Evolutionary conservation across 768 basidiomycete genomes (phyloP).

Genomic region (Crepidotus variabilis): DNA sequence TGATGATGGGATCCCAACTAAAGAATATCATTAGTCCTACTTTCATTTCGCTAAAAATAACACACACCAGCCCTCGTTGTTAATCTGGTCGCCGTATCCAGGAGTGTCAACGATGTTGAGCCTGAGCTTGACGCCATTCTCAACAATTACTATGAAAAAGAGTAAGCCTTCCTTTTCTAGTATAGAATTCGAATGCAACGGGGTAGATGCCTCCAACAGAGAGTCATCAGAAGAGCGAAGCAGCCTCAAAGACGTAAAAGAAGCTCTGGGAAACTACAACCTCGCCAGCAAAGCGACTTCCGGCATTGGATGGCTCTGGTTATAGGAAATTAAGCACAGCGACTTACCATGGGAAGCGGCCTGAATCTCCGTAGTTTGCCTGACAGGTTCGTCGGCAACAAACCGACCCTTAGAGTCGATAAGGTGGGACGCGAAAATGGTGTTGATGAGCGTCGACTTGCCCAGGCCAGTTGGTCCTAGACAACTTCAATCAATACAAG

Average conservation of each 20-base stretch:
- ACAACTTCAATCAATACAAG: slow-evolving; percentile 1
- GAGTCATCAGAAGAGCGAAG: background rate
- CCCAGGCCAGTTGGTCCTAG: slow-evolving; percentile 95
- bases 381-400: slow-evolving; percentile 81
- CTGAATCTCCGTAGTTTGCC: slow-evolving; percentile 97
- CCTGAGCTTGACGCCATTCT: slow-evolving; percentile 92
- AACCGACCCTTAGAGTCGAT: slow-evolving; percentile 96
- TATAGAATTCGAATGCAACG: background rate
- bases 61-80: slow-evolving; percentile 95
- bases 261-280: background rate
- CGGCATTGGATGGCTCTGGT: background rate
- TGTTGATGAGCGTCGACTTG: slow-evolving; percentile 98
- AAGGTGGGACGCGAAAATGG: slow-evolving; percentile 97
- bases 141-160: slow-evolving; percentile 73
- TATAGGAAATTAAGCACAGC: background rate
- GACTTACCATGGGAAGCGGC: slow-evolving; percentile 86
- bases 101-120: slow-evolving; percentile 99
- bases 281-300: too few relatives aligned
- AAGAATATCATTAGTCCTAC: background rate
- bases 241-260: slow-evolving; percentile 6
- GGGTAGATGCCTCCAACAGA: too few relatives aligned
- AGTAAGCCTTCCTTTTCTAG: background rate
- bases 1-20: slow-evolving; percentile 98
- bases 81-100: slow-evolving; percentile 96
- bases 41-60: slow-evolving; percentile 1